phyloP scores from a whole-genome alignment of 805 yeast genomes.

The Hanseniaspora occidentalis region DNA sequence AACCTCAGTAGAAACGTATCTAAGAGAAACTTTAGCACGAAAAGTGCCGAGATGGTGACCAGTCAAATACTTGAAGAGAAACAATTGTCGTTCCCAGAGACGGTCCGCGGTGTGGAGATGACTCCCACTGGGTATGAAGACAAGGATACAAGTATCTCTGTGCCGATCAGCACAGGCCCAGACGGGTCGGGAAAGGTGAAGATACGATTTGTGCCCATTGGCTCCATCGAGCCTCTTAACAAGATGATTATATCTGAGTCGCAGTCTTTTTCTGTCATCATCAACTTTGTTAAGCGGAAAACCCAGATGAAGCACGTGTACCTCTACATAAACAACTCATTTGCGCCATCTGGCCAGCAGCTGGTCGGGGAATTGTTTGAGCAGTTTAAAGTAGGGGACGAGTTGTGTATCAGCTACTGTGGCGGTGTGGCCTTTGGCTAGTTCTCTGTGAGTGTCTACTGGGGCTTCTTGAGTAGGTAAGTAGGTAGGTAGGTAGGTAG shows the following conservation, averaged over 20 bases:
- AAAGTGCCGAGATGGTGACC: too few relatives aligned
- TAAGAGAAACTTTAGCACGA: too few relatives aligned
- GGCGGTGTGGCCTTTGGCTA: slow-evolving; percentile 25
- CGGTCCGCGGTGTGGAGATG: not conserved
- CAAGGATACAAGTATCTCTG: too few relatives aligned
- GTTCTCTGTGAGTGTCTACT: too few relatives aligned
- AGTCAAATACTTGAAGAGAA: too few relatives aligned
- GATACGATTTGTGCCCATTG: not conserved
- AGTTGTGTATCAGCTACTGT: slow-evolving; percentile 24
- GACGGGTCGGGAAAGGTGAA: too few relatives aligned
- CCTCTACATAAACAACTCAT: slow-evolving; percentile 25
- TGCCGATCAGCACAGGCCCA: too few relatives aligned
- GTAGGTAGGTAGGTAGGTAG: too few relatives aligned
- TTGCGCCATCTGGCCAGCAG: slow-evolving; percentile 26
- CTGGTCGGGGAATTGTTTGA: slow-evolving; percentile 21
- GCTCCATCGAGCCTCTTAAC: not conserved
- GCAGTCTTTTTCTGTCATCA: not conserved
- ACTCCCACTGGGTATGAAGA: not conserved
- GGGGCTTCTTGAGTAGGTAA: too few relatives aligned
- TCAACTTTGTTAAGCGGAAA: not conserved
- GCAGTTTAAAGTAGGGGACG: slow-evolving; percentile 21
- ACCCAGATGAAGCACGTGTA: not conserved
- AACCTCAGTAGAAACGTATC: not conserved
- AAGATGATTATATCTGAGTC: not conserved
- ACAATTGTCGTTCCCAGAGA: too few relatives aligned